Evolutionary conservation across 352 stramenopile species (phyloP).

Genomic region (Phytophthora ohioensis): DNA sequence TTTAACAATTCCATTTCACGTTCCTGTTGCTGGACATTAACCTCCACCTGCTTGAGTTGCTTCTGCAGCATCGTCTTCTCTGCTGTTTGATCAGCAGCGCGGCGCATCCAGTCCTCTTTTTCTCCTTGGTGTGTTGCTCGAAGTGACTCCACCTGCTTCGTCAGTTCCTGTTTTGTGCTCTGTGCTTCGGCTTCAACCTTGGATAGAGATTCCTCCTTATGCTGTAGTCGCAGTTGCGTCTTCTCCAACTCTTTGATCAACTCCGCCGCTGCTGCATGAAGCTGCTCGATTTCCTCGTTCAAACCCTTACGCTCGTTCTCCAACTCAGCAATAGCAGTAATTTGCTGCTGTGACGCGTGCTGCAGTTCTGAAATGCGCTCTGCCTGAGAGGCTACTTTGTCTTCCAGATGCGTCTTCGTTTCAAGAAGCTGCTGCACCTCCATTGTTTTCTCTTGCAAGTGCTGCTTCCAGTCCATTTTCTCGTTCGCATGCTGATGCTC

Average conservation of each 20-base stretch:
- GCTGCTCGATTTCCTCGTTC: conserved; percentile 40
- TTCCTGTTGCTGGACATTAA: conserved; percentile 34
- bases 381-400: conserved; percentile 57
- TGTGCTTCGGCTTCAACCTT: conserved; percentile 46
- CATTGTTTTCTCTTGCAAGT: conserved; percentile 55
- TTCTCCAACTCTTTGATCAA: conserved; percentile 69
- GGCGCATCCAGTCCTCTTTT: conserved; percentile 71
- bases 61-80: conserved; percentile 66
- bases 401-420: conserved; percentile 58
- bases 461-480: conserved; percentile 53
- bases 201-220: conserved; percentile 49
- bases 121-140: conserved; percentile 51
- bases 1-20: conserved; percentile 52
- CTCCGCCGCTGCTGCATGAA: conserved; percentile 35
- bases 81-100: conserved; percentile 65
- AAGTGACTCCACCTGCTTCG: conserved; percentile 45
- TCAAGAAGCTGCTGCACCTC: conserved; percentile 58
- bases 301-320: conserved; percentile 47
- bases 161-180: conserved; percentile 48
- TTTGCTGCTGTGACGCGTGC: conserved; percentile 47
- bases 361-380: conserved; percentile 55
- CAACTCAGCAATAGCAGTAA: conserved; percentile 35
- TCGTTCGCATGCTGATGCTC: conserved; percentile 49
- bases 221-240: conserved; percentile 52
- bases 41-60: conserved; percentile 54